phyloP scores from a whole-genome alignment of 2,329 filamentous ascomycete genomes.

The Arthrobotrys sinensis region DNA sequence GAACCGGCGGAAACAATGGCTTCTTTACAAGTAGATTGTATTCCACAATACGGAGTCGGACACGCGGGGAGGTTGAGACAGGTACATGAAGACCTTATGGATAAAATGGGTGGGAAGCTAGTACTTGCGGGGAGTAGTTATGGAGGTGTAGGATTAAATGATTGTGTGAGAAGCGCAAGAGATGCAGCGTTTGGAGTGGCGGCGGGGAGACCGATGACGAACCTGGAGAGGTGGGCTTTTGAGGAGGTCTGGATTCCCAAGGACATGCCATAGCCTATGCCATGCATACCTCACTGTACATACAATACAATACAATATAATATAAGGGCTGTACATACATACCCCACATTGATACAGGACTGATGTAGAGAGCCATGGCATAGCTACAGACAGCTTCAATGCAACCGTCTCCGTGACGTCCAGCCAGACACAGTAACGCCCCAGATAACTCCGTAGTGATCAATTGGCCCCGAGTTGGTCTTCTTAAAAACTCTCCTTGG shows the following conservation, averaged over 20 bases:
- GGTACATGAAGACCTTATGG: slow-evolving; percentile 64
- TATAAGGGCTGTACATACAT: slow-evolving; percentile 12
- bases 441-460: neutral
- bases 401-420: neutral
- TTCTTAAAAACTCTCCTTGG: neutral
- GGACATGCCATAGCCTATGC: slow-evolving; percentile 11
- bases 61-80: slow-evolving; percentile 77
- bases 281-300: neutral
- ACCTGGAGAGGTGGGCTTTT: slow-evolving; percentile 67
- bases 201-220: slow-evolving; percentile 66
- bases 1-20: slow-evolving; percentile 76
- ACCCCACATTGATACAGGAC: neutral
- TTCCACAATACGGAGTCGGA: slow-evolving; percentile 90
- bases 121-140: slow-evolving; percentile 72
- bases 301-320: neutral
- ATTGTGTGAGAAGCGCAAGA: slow-evolving; percentile 74
- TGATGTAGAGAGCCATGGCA: neutral
- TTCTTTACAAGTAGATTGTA: slow-evolving; percentile 78
- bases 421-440: neutral
- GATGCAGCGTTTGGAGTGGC: slow-evolving; percentile 70
- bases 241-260: slow-evolving; percentile 63
- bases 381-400: slow-evolving; percentile 21
- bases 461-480: neutral
- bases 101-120: slow-evolving; percentile 65
- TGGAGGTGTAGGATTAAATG: slow-evolving; percentile 71